Evolutionary conservation across 306 rosid species (phyloP).

Genomic region (Cajanus cajan): DNA sequence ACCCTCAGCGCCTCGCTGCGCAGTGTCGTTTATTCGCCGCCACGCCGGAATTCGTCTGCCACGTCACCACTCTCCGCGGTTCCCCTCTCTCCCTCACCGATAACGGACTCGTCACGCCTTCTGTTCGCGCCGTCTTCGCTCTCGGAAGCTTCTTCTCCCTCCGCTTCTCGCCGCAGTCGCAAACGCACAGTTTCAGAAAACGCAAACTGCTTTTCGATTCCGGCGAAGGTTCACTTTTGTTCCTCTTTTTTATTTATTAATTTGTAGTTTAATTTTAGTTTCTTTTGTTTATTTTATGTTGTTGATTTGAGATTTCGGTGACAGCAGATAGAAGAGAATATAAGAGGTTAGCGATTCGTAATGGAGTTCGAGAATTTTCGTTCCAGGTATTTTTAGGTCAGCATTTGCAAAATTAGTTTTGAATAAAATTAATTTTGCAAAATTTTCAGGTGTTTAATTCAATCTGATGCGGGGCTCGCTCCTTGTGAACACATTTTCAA

Average conservation of each 20-base stretch:
- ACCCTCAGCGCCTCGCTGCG: conserved; percentile 37
- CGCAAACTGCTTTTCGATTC: conserved; percentile 30
- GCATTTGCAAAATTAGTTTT: too few relatives aligned
- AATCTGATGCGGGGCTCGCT: too few relatives aligned
- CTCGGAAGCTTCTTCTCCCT: not conserved
- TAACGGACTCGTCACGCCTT: conserved; percentile 37
- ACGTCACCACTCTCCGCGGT: conserved; percentile 35
- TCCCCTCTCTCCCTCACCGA: conserved; percentile 42
- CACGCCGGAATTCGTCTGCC: conserved; percentile 33
- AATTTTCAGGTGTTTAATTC: too few relatives aligned
- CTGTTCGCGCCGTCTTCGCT: conserved; percentile 29
- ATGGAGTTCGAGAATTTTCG: conserved; percentile 13
- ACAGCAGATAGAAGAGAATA: conserved; percentile 11
- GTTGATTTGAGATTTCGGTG: conserved; percentile 17
- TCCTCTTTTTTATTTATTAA: not conserved
- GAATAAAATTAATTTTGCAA: too few relatives aligned
- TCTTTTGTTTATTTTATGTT: not conserved
- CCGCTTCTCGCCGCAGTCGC: not conserved
- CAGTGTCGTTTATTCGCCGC: conserved; percentile 43
- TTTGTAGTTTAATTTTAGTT: too few relatives aligned
- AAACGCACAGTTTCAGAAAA: conserved; percentile 19
- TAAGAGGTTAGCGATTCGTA: conserved; percentile 14
- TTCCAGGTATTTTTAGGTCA: conserved; percentile 11
- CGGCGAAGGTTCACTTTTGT: not conserved
- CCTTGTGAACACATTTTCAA: too few relatives aligned